Percentiles rank a stretch among this genome's conserved stretches.
phyloP scores from a whole-genome alignment of 176 grass and related monocot genomes.

The Pontederia paniculata region DNA sequence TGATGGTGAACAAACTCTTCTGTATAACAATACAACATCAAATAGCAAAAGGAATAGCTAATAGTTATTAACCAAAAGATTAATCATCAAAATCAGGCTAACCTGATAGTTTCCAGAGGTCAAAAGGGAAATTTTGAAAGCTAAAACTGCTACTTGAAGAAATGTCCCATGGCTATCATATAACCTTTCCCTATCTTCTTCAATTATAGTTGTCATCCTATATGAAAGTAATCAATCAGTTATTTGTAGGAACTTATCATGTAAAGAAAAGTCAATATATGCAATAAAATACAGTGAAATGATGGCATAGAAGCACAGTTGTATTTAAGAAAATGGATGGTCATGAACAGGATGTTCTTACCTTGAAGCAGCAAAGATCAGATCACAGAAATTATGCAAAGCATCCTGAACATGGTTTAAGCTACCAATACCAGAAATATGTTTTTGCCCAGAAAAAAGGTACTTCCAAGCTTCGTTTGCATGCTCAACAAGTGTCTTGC shows the following conservation, averaged over 20 bases:
- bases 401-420: conserved; percentile 23
- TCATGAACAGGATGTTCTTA: conserved; percentile 10
- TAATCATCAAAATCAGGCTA: conserved; percentile 3
- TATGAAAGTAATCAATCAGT: conserved; percentile 12
- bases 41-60: conserved; percentile 23
- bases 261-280: not conserved
- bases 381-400: conserved; percentile 52
- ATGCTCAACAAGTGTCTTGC: conserved; percentile 45
- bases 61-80: conserved; percentile 4
- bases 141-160: conserved; percentile 34
- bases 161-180: conserved; percentile 41
- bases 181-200: conserved; percentile 35
- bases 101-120: conserved; percentile 38
- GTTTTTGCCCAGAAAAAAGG: conserved; percentile 34
- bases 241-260: not conserved
- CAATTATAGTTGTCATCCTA: conserved; percentile 30
- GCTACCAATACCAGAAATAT: conserved; percentile 19
- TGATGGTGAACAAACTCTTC: conserved; percentile 38
- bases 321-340: not conserved
- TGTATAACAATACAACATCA: conserved; percentile 36
- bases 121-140: conserved; percentile 57
- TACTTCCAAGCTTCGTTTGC: conserved; percentile 35
- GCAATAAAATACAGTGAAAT: not conserved
- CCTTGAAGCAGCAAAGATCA: conserved; percentile 40
- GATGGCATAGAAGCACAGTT: too few relatives aligned